phyloP scores from a whole-genome alignment of 345 rosid genomes.

The Hibiscus tridactylites region DNA sequence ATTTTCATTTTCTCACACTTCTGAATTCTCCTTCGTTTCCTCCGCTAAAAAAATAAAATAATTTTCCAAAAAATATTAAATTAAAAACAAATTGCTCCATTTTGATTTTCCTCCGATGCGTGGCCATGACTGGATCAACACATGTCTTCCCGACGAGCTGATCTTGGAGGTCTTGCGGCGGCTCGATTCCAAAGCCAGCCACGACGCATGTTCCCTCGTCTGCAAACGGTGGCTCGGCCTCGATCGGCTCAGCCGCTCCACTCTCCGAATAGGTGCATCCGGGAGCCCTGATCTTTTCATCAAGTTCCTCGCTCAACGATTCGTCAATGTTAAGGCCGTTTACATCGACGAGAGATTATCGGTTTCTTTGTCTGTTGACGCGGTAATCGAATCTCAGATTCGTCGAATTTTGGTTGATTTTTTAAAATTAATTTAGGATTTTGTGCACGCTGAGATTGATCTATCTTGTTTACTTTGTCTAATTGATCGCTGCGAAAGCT shows the following conservation, averaged over 20 bases:
- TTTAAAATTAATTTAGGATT: not conserved
- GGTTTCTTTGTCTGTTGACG: slow-evolving; percentile 32
- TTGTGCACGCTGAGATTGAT: not conserved
- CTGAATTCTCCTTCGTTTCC: not conserved
- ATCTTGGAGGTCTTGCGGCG: slow-evolving; percentile 65
- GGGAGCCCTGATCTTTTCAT: slow-evolving; percentile 52
- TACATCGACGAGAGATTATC: slow-evolving; percentile 76
- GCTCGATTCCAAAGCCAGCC: slow-evolving; percentile 42
- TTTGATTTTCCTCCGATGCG: slow-evolving; percentile 28
- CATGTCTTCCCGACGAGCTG: slow-evolving; percentile 66
- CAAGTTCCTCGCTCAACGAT: slow-evolving; percentile 64
- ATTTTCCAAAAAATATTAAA: too few species aligned
- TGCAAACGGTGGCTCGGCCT: slow-evolving; percentile 82
- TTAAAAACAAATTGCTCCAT: too few species aligned
- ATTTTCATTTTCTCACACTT: not conserved
- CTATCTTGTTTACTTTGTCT: not conserved
- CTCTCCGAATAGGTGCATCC: slow-evolving; percentile 82
- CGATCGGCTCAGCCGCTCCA: slow-evolving; percentile 59
- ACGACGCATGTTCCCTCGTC: slow-evolving; percentile 66
- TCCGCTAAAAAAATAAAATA: not conserved
- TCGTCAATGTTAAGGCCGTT: slow-evolving; percentile 45
- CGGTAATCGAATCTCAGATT: slow-evolving; percentile 15
- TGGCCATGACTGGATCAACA: slow-evolving; percentile 70
- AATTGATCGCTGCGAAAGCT: not conserved
- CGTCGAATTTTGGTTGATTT: not conserved